Percentiles rank a stretch among this genome's conserved stretches.
Evolutionary conservation across 495 filamentous ascomycete genomes (phyloP).

Genomic region (Paragyromitra xinjiangensis): DNA sequence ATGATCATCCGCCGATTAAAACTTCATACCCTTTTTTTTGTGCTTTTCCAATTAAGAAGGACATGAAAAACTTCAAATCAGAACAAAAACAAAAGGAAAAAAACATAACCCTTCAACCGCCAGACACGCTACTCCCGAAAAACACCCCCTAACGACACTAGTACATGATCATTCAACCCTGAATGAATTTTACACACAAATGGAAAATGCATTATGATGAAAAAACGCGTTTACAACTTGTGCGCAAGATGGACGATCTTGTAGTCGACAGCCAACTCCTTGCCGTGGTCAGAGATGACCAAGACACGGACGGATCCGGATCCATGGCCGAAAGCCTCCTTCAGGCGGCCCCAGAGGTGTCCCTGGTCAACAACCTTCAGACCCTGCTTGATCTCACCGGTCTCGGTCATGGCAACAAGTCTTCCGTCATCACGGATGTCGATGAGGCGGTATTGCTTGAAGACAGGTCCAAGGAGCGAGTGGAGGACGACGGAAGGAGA

Average conservation of each 20-base stretch:
- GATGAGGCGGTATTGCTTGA: conserved; percentile 99
- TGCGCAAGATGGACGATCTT: conserved; percentile 82
- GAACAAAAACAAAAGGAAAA: conserved; percentile 27
- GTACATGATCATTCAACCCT: conserved; percentile 34
- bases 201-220: conserved; percentile 44
- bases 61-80: conserved; percentile 42
- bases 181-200: conserved; percentile 54
- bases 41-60: conserved; percentile 43
- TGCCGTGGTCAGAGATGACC: conserved; percentile 92
- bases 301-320: conserved; percentile 92
- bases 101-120: conserved; percentile 38
- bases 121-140: conserved; percentile 32
- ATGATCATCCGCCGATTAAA: conserved; percentile 48
- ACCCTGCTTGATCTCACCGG: conserved; percentile 96
- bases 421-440: conserved; percentile 90
- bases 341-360: conserved; percentile 80
- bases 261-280: conserved; percentile 97
- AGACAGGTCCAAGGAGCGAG: conserved; percentile 99
- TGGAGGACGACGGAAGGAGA: conserved; percentile 95
- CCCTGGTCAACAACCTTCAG: conserved; percentile 94
- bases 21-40: conserved; percentile 49
- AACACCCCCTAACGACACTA: conserved; percentile 36
- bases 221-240: conserved; percentile 57
- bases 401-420: conserved; percentile 84
- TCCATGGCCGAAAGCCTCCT: conserved; percentile 86